Conservation (phyloP, 1,284 basidiomycete species). For the Sporisorium iseilematis-ciliati region DNA sequence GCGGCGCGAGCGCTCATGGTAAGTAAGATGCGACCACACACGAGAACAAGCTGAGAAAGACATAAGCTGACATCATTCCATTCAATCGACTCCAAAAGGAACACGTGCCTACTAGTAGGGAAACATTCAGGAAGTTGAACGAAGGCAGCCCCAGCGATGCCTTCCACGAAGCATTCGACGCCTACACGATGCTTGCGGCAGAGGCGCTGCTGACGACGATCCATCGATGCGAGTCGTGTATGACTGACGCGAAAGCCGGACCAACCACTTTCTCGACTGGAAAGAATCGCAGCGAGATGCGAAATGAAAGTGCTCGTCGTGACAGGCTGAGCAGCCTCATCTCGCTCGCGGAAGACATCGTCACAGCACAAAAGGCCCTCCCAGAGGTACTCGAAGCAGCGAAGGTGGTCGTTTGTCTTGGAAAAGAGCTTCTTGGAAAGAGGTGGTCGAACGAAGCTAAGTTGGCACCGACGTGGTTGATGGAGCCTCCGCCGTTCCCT, state of each 20-base stretch:
- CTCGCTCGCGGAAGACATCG: conserved; percentile 3
- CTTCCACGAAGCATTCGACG: not conserved
- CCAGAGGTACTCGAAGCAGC: conserved; percentile 14
- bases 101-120: not conserved
- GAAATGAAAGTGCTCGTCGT: too few relatives aligned
- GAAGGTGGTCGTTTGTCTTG: not conserved
- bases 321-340: not conserved
- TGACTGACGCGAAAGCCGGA: not conserved
- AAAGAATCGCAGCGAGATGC: too few relatives aligned
- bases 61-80: too few relatives aligned
- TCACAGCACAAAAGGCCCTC: not conserved
- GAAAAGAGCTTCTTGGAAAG: not conserved
- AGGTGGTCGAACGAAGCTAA: not conserved
- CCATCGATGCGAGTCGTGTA: conserved; percentile 12
- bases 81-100: not conserved
- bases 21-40: not conserved
- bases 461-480: conserved; percentile 14
- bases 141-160: not conserved
- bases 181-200: conserved; percentile 19
- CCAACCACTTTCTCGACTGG: too few relatives aligned
- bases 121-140: not conserved
- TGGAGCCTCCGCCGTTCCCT: conserved; percentile 14
- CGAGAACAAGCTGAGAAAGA: too few relatives aligned
- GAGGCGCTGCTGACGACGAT: conserved; percentile 31
- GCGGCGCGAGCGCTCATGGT: conserved; percentile 14